Conservation (phyloP, 345 rosid genomes). For the Abelmoschus esculentus region DNA sequence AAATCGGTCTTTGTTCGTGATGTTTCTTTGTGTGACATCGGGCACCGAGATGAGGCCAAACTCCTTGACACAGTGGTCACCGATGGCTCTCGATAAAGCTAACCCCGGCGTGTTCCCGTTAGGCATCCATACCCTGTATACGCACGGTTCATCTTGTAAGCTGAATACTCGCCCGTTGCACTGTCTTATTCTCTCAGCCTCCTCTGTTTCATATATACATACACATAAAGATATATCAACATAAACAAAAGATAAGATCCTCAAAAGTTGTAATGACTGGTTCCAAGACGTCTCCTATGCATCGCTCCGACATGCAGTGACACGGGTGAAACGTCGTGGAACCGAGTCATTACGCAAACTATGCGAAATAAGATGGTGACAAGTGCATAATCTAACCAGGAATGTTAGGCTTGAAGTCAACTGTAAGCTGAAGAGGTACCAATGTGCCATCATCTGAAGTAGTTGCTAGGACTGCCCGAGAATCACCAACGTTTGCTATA, state of each 20-base stretch:
- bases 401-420: constrained; percentile 75
- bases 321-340: not conserved
- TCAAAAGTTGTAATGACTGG: not conserved
- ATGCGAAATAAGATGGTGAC: not conserved
- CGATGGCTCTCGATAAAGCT: constrained; percentile 77
- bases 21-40: constrained; percentile 46
- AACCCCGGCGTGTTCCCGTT: constrained; percentile 54
- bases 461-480: constrained; percentile 61
- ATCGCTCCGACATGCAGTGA: not conserved
- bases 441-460: constrained; percentile 22
- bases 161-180: constrained; percentile 62
- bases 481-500: constrained; percentile 75
- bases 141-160: constrained; percentile 70
- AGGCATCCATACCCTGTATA: constrained; percentile 71
- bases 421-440: constrained; percentile 65
- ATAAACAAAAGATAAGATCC: not conserved
- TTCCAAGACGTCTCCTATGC: not conserved
- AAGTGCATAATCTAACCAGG: constrained; percentile 34
- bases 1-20: constrained; percentile 58
- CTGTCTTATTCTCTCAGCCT: constrained; percentile 63
- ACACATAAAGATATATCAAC: constrained; percentile 10
- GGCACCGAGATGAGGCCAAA: constrained; percentile 78
- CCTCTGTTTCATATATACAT: constrained; percentile 42
- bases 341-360: not conserved
- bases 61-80: constrained; percentile 80